phyloP scores from a whole-genome alignment of 148 eudicot genomes.

The Bassia scoparia region DNA sequence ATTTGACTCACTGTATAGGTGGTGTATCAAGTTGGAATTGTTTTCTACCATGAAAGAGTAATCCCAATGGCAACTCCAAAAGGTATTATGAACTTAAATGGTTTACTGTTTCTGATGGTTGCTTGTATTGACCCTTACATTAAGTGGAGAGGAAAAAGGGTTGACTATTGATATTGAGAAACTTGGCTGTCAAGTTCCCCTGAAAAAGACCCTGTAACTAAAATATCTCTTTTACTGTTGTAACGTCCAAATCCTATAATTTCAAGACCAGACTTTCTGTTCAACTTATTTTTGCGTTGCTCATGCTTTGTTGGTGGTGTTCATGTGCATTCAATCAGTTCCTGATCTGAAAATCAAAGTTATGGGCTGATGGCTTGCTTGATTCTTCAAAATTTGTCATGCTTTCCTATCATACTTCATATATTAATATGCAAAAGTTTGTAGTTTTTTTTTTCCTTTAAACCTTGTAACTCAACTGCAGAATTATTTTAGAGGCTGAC shows the following conservation, averaged over 20 bases:
- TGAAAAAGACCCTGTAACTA: background rate
- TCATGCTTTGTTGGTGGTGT: background rate
- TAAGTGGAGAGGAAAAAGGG: background rate
- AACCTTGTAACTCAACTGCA: too few relatives aligned
- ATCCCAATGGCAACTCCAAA: constrained; percentile 99
- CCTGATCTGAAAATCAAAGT: background rate
- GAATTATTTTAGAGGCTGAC: too few relatives aligned
- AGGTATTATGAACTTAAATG: constrained; percentile 45
- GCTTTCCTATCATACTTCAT: too few relatives aligned
- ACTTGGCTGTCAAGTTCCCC: background rate
- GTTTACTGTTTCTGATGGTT: background rate
- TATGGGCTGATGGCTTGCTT: too few relatives aligned
- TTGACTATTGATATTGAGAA: background rate
- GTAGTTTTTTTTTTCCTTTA: too few relatives aligned
- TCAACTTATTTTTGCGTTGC: background rate
- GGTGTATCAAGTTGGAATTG: constrained; percentile 96
- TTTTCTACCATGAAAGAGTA: constrained; percentile 96
- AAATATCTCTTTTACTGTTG: background rate
- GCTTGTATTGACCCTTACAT: background rate
- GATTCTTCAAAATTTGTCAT: too few relatives aligned
- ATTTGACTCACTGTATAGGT: constrained; percentile 44
- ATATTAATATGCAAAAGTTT: too few relatives aligned
- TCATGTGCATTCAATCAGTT: background rate
- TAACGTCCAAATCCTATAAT: too few relatives aligned
- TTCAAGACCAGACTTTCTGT: background rate